A percentile compares a stretch with the other conserved stretches of the same genome.
These are phyloP conservation scores for Neostapfia colusana DNA, from an alignment of 176 grass and related monocot genomes.

Conservation along the genomic window DNA sequence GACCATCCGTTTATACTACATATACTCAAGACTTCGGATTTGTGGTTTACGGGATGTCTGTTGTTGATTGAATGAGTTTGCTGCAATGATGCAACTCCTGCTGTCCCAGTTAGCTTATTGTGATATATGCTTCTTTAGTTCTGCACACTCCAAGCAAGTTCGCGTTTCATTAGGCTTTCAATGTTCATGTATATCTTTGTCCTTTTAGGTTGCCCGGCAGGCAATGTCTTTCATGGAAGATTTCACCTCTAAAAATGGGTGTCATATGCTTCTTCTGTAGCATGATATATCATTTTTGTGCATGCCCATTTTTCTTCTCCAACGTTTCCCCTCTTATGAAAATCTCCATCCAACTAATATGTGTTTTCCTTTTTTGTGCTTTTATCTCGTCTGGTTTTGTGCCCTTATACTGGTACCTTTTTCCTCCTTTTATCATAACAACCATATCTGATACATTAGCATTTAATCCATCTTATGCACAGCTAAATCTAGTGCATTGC, in stretches of 20 bases:
- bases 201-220: slow-evolving; percentile 10
- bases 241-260: slow-evolving; percentile 17
- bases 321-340: neutral
- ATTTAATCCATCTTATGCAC: slow-evolving; percentile 46
- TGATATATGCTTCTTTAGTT: slow-evolving; percentile 3
- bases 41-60: neutral
- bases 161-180: slow-evolving; percentile 12
- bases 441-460: slow-evolving; percentile 16
- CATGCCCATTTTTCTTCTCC: neutral
- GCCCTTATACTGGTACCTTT: neutral
- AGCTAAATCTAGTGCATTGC: slow-evolving; percentile 70
- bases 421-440: slow-evolving; percentile 21
- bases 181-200: slow-evolving; percentile 14
- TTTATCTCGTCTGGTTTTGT: slow-evolving; percentile 26
- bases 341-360: slow-evolving; percentile 2
- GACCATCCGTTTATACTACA: neutral
- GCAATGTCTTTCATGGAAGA: slow-evolving; percentile 11
- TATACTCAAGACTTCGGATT: neutral
- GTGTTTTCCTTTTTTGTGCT: neutral
- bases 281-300: slow-evolving; percentile 23
- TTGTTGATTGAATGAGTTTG: slow-evolving; percentile 23
- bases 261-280: slow-evolving; percentile 24
- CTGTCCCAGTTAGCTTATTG: slow-evolving; percentile 16
- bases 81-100: slow-evolving; percentile 24
- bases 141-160: slow-evolving; percentile 20